Evolutionary conservation across 345 rosid genomes (phyloP), one percentile per base, ranked within the genome.

Genomic region (Xanthoceras sorbifolium): DNA sequence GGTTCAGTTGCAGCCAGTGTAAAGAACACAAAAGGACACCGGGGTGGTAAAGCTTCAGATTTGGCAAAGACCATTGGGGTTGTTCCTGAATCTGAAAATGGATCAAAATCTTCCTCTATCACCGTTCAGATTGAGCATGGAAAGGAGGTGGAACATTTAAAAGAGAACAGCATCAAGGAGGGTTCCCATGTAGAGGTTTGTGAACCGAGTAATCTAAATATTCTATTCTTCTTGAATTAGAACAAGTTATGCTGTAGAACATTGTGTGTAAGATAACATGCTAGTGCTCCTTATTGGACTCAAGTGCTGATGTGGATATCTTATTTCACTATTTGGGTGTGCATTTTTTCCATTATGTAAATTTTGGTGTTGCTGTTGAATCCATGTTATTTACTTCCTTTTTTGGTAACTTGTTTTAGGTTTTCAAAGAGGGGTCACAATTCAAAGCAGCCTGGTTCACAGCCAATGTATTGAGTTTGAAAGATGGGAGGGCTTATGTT

Each of bases 161-260:
- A 84, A 69, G 87, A 80, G 64, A 80, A 76, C 29, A 71, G 65
- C 79, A 87, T 96, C 79, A 86, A 77, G 87, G 95, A 89, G 87
- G 95, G 93, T 67, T 88, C 97, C 32, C 81, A 23, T 59, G 97
- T 93, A 67, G 98, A 96, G 99, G 99, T 96, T 79, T 76, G 89
- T 86, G 55, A 69, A 28, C 71, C 60, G 32, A 32, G 26, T 46
- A 15, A 18, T 55, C 32, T 23, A 6, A 4, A 38, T 5, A 38
- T 55, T 38, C n/a, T 67, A 15, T 54, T n/a, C 31, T 54, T n/a
- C 31, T 62, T 28, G 28, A 26, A 20, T 52, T 66, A 8, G 26
- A 7, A 14, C 28, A n/a, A 23, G 25, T 38, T 32, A 38, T 20
- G 12, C 8, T 22, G 9, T 4, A 20, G 32, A n/a, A 46, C 32